Evolutionary conservation across 2,329 filamentous ascomycete species (phyloP), one percentile per base, ranked within the genome.

Genomic region (Fusarium sp.): DNA sequence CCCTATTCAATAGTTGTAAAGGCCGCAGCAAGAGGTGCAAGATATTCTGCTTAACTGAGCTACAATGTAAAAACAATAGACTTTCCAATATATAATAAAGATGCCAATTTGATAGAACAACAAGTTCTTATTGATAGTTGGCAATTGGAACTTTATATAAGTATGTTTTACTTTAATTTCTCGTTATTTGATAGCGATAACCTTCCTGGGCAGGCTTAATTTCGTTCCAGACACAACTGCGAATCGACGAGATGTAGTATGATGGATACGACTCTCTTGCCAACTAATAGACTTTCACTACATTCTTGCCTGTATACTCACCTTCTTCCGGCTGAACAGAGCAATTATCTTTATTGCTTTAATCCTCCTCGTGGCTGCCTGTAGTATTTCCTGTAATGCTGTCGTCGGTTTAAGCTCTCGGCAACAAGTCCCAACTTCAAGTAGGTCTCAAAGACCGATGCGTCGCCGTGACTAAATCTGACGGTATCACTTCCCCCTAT

Each of bases 251-350:
- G 14, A 41, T 22, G 1, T 0, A n/a, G 6, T 3, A 16, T 8
- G 22, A 41, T 41, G 22, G 14, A n/a, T 41, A 0, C 0, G 22
- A 15, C 13, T n/a, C 20, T 38, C 15, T 42, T 39, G 22, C 22
- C 0, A 39, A n/a, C 4, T 5, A 39, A 39, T 22, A 0, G n/a
- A n/a, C 0, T n/a, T 0, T 41, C 3, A 41, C 14, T 16, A 11
- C 22, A n/a, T 24, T 24, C 0, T n/a, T 14, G 14, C 14, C 14
- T 39, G 7, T 22, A n/a, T n/a, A 7, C 13, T 39, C 15, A 15
- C n/a, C 15, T 6, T 28, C 24, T 10, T 1, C 24, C 4, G 8
- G 18, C 42, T 15, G 8, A 15, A 10, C 13, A 5, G 6, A 15
- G 6, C 5, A 18, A 3, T 10, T 22, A 22, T 5, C 2, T 0